Percentiles rank a stretch among this genome's conserved stretches.
phyloP scores from a whole-genome alignment of 495 filamentous ascomycete species.

The Cryomyces antarcticus region DNA sequence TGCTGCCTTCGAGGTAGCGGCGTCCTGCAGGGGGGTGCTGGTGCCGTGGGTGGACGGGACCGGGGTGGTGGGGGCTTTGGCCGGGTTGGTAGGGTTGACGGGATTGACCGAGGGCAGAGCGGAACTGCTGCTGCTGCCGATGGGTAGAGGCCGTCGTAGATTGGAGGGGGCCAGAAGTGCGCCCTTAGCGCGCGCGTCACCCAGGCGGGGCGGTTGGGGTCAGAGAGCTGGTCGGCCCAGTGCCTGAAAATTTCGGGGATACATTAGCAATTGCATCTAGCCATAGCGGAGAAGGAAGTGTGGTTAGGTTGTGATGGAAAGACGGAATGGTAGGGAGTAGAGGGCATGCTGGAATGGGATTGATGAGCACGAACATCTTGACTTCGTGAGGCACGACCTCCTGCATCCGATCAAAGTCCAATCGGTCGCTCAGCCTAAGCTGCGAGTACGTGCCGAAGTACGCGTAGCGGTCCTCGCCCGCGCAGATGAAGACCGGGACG shows the following conservation, averaged over 20 bases:
- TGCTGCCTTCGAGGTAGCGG: too few species aligned
- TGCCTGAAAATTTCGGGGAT: neutral
- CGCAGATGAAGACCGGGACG: slow-evolving; percentile 15
- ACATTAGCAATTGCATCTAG: too few species aligned
- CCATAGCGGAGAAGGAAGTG: neutral
- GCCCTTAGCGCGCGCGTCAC: slow-evolving; percentile 15
- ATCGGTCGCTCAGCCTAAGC: slow-evolving; percentile 16
- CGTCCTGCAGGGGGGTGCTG: too few species aligned
- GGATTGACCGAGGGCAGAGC: too few species aligned
- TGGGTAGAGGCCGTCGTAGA: slow-evolving; percentile 10
- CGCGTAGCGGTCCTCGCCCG: slow-evolving; percentile 5
- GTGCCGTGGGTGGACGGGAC: too few species aligned
- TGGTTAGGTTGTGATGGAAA: neutral
- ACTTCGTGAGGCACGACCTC: slow-evolving; percentile 13
- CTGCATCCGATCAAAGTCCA: slow-evolving; percentile 16
- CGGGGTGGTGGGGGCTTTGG: too few species aligned
- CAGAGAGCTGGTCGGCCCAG: slow-evolving; percentile 14
- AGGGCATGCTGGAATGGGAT: too few species aligned
- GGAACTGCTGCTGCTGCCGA: too few species aligned
- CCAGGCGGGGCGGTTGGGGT: slow-evolving; percentile 13
- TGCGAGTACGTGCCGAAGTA: slow-evolving; percentile 20
- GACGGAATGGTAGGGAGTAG: too few species aligned
- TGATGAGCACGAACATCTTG: neutral
- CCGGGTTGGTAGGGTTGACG: too few species aligned
- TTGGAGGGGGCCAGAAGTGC: slow-evolving; percentile 17